Conservation (phyloP, 768 basidiomycete species). For the Tylopilus balloui region DNA sequence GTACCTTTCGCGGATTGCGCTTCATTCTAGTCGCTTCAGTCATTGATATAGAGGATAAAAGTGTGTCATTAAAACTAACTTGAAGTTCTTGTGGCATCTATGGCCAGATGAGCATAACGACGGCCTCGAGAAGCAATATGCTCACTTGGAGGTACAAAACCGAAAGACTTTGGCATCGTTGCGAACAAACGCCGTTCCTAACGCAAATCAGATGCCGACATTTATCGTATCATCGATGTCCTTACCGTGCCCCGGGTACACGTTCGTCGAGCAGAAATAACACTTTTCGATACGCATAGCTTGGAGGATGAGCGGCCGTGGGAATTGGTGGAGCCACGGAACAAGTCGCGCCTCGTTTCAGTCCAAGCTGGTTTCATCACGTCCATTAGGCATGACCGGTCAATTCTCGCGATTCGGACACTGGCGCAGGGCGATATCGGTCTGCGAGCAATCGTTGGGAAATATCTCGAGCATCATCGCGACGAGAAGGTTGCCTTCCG, state of each 20-base stretch:
- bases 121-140: constrained; percentile 2
- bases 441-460: no score
- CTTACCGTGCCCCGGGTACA: constrained; percentile 94
- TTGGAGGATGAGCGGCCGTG: constrained; percentile 18
- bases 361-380: no score
- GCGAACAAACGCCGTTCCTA: constrained; percentile 91
- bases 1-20: constrained; percentile 96
- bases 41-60: background rate
- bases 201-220: background rate
- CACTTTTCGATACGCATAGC: constrained; percentile 95
- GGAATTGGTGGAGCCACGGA: constrained; percentile 20
- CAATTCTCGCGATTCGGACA: no score
- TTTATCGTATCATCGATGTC: background rate
- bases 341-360: no score
- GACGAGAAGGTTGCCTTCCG: no score
- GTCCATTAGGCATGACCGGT: no score
- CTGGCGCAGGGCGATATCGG: no score
- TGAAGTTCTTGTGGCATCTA: constrained; percentile 99
- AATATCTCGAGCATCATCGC: no score
- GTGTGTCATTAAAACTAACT: constrained; percentile 48
- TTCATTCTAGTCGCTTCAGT: constrained; percentile 70
- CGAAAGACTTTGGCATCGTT: constrained; percentile 98
- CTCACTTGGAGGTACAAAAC: constrained; percentile 96
- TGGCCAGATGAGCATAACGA: constrained; percentile 4
- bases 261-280: constrained; percentile 95